These are phyloP conservation scores for Echria macrotheca DNA, from an alignment of 495 filamentous ascomycete genomes.

Conservation along the genomic window DNA sequence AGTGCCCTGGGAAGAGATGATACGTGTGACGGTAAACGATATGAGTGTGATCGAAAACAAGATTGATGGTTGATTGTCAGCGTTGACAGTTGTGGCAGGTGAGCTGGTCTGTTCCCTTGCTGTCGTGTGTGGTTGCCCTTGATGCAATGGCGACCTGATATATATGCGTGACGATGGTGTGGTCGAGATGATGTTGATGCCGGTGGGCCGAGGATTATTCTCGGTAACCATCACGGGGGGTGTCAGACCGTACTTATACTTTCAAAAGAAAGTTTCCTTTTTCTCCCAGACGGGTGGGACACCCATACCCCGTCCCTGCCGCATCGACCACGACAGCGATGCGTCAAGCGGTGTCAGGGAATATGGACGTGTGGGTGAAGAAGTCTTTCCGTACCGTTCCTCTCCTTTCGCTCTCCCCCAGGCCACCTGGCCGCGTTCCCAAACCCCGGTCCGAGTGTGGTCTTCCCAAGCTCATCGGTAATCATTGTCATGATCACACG, in stretches of 20 bases:
- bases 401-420: background rate
- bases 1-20: too few species aligned
- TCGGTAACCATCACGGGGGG: conserved; percentile 7
- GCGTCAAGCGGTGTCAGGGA: conserved; percentile 18
- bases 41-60: background rate
- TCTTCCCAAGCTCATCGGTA: conserved; percentile 10
- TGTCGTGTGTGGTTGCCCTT: background rate
- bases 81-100: too few species aligned
- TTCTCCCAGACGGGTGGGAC: conserved; percentile 6
- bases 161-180: background rate
- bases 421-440: conserved; percentile 6
- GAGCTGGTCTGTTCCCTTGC: background rate
- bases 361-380: conserved; percentile 1
- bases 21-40: background rate
- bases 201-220: conserved; percentile 1
- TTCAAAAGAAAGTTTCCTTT: conserved; percentile 1
- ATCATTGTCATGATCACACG: conserved; percentile 25
- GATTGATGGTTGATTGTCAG: too few species aligned
- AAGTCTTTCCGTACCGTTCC: conserved; percentile 2
- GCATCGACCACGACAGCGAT: conserved; percentile 13
- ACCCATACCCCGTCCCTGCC: conserved; percentile 3
- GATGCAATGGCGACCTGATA: background rate
- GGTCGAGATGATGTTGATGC: background rate
- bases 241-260: conserved; percentile 21
- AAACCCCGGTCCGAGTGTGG: conserved; percentile 3